Base-by-base conservation (phyloP, 805 yeast genomes). In the Tetrapisispora phaffii region DNA sequence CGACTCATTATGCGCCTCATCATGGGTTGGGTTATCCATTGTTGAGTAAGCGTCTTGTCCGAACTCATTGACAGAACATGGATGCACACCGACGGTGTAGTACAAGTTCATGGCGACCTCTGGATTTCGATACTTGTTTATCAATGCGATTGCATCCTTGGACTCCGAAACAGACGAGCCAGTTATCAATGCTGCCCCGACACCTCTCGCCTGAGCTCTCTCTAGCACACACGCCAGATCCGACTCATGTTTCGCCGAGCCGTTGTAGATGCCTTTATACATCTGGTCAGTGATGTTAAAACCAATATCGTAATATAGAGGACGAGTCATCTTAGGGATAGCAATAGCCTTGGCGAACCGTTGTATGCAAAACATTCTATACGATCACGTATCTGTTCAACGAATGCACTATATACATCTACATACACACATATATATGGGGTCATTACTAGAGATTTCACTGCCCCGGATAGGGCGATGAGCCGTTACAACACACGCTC, bases 1-100 rank as follows among this genome's bases (percentile, higher is more conserved):
- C 13, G 35, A 9, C 22, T 39, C 47, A 35, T 58, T 59, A 39
- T 40, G 44, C 3, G 43, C 48, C 20, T 52, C 54, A 35, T 60
- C 61, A 42, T 57, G 51, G 19, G 58, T 43, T 8, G 62, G 62
- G 12, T 45, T 51, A 41, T 55, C 58, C n/a, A 58, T 56, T 19
- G 55, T 50, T 1, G 63, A 62, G 32, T 62, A 63, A 3, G 50
- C 51, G 12, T 5, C 9, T 13, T 40, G 36, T 12, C 48, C 66
- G 50, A 79, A 74, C 53, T 72, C 89, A 57, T 61, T 62, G 0
- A 88, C 95, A 16, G 82, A 71, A 63, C 98, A 90, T 0, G 99
- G 99, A 67, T 93, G 99, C 1, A 90, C 94, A 12, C 99, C 98
- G 1, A 80, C 89, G 0, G 98, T 93, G 21, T 84, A 77, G 48